phyloP scores from a whole-genome alignment of 768 basidiomycete genomes.

The Agrocybe pediades region DNA sequence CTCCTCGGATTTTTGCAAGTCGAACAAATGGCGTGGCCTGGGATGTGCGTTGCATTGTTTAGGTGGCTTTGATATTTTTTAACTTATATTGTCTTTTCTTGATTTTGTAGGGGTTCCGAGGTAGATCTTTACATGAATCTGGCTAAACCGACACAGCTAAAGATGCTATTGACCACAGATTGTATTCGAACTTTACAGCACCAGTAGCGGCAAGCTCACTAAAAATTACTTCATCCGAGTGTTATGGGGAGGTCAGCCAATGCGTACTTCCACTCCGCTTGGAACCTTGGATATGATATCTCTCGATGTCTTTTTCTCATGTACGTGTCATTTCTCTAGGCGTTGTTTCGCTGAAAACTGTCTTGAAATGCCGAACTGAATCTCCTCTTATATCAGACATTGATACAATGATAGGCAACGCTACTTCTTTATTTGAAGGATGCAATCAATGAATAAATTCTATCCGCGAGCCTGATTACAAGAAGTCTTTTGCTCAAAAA shows the following conservation, averaged over 20 bases:
- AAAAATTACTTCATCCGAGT: conserved; percentile 41
- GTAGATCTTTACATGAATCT: conserved; percentile 13
- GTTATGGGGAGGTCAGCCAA: conserved; percentile 51
- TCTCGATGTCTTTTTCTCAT: conserved; percentile 40
- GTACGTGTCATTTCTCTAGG: conserved; percentile 28
- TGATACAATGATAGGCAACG: conserved; percentile 35
- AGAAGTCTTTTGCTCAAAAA: no score
- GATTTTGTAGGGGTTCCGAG: conserved; percentile 42
- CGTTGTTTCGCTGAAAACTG: background rate
- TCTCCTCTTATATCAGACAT: conserved; percentile 38
- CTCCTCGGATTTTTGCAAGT: conserved; percentile 52
- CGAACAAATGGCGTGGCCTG: conserved; percentile 55
- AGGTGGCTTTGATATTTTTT: background rate
- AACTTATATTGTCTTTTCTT: background rate
- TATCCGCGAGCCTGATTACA: no score
- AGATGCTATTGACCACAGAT: conserved; percentile 24
- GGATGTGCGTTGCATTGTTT: conserved; percentile 35
- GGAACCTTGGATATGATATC: conserved; percentile 49
- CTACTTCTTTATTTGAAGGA: conserved; percentile 29
- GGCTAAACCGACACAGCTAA: background rate
- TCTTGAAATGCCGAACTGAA: background rate
- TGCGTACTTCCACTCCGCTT: conserved; percentile 48
- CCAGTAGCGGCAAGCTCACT: conserved; percentile 13
- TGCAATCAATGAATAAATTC: conserved; percentile 28
- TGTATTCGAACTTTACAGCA: conserved; percentile 47